Base-by-base conservation (phyloP, 257 asterid genomes). In the Nicotiana noctiflora region DNA sequence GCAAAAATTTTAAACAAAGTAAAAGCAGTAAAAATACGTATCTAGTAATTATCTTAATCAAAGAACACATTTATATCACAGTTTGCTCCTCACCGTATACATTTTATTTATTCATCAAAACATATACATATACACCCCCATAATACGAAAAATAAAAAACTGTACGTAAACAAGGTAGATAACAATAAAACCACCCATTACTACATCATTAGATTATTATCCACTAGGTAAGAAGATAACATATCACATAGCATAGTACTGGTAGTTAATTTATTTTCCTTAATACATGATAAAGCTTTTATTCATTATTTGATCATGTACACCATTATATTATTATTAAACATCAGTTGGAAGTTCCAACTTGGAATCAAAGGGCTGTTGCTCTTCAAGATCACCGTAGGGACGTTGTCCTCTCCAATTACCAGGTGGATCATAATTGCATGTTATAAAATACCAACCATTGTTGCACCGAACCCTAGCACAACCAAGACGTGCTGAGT, bases 371-470 rank as follows among this genome's bases (percentile, higher is more conserved):
- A 70, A 70, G 57, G 18, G n/a, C 1, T 27, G 77, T 21, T 44
- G 56, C 1, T 68, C 31, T 11, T 44, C 34, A n/a, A 40, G 77
- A 70, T 70, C 77, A 44, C 57, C 57, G 5, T 83, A 80, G 0
- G 83, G 83, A 46, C 79, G 64, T 75, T 62, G 75, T 31, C 86
- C 86, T 2, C 31, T 40, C 46, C 25, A 4, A 11, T 80, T 83
- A 59, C 86, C 86, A 0, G 23, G 81, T 40, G 86, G 84, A 62
- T n/a, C 81, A 34, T 83, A 83, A 67, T 46, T 80, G 34, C 86
- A 83, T 6, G 60, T 62, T 0, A 80, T 66, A 27, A 60, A 83
- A 80, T 80, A 80, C 81, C 79, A 79, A 0, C 74, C 81, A 13
- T 64, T 75, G 5, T 66, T 60, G 25, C 78, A 74, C 0, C 60